Percentiles rank a stretch among this genome's conserved stretches.
phyloP scores from a whole-genome alignment of 768 basidiomycete species.

The Symmetrospora coprosmae region DNA sequence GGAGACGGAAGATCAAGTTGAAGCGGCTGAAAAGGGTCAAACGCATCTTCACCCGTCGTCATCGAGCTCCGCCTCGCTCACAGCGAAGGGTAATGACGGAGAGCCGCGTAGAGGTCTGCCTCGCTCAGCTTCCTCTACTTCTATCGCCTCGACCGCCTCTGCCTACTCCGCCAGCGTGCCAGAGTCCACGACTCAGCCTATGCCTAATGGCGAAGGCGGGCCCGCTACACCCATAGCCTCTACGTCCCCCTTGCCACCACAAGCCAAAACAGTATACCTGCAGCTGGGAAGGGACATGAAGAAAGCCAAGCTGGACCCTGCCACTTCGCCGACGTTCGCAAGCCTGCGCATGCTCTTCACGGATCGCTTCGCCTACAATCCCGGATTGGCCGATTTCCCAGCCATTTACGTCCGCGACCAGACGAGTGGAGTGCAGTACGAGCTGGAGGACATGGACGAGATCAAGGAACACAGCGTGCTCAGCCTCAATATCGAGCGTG shows the following conservation, averaged over 20 bases:
- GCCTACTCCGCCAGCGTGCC: too few species aligned
- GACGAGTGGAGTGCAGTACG: slow-evolving; percentile 81
- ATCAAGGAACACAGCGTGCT: slow-evolving; percentile 74
- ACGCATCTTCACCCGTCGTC: too few species aligned
- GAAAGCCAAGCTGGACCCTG: slow-evolving; percentile 40
- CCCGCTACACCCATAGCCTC: background rate
- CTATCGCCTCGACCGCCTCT: too few species aligned
- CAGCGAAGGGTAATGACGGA: too few species aligned
- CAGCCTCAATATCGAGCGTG: slow-evolving; percentile 91
- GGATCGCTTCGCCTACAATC: slow-evolving; percentile 85
- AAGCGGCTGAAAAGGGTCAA: background rate
- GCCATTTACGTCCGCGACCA: slow-evolving; percentile 91
- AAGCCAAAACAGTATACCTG: slow-evolving; percentile 56
- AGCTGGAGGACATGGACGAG: slow-evolving; percentile 86
- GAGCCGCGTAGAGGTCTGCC: too few species aligned
- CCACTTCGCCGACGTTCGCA: slow-evolving; percentile 52
- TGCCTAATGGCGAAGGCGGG: too few species aligned
- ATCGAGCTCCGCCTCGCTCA: too few species aligned
- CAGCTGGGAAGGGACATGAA: slow-evolving; percentile 37
- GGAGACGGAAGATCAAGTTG: slow-evolving; percentile 18
- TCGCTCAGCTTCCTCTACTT: too few species aligned
- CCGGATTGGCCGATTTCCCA: slow-evolving; percentile 52
- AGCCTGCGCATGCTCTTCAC: slow-evolving; percentile 75
- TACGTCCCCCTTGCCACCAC: background rate
- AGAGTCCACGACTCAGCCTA: too few species aligned